These are phyloP conservation scores for Auricularia sp. DNA, from an alignment of 768 basidiomycete species.

Conservation along the genomic window DNA sequence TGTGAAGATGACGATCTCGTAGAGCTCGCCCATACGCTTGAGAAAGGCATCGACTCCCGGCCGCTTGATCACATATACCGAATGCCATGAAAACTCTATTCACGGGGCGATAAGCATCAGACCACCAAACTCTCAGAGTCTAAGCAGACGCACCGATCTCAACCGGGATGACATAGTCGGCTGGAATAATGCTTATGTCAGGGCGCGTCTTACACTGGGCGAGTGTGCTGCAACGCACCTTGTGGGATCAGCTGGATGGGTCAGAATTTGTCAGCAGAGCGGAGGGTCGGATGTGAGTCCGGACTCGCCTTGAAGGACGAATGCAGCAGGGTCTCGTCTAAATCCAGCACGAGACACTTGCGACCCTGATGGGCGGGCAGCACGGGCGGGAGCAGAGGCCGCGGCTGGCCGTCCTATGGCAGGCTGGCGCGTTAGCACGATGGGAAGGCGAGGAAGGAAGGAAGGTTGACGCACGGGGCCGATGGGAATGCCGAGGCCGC, in stretches of 20 bases:
- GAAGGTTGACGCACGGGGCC: slow-evolving; percentile 25
- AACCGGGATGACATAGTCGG: slow-evolving; percentile 40
- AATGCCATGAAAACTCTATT: slow-evolving; percentile 36
- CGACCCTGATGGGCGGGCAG: slow-evolving; percentile 25
- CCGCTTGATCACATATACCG: slow-evolving; percentile 43
- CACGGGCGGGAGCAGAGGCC: slow-evolving; percentile 32
- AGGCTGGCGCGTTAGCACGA: background rate
- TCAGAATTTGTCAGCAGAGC: background rate
- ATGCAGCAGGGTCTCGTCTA: slow-evolving; percentile 40
- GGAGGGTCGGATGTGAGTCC: background rate
- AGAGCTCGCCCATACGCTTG: slow-evolving; percentile 38
- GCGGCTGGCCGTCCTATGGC: slow-evolving; percentile 28
- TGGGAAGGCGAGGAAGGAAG: background rate
- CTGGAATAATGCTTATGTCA: background rate
- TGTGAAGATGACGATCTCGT: slow-evolving; percentile 42
- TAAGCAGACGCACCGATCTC: slow-evolving; percentile 22
- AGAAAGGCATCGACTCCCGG: slow-evolving; percentile 42
- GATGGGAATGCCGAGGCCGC: slow-evolving; percentile 37
- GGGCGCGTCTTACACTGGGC: too few relatives aligned
- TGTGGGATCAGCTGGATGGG: slow-evolving; percentile 31
- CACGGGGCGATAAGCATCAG: background rate
- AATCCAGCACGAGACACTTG: slow-evolving; percentile 39
- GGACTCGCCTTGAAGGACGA: slow-evolving; percentile 36
- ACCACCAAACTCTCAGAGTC: background rate
- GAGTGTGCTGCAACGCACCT: slow-evolving; percentile 12